Percentiles rank a stretch among this genome's conserved stretches.
These are phyloP conservation scores for Paramarasmius palmivorus DNA, from an alignment of 1,284 basidiomycete species.

Conservation along the genomic window DNA sequence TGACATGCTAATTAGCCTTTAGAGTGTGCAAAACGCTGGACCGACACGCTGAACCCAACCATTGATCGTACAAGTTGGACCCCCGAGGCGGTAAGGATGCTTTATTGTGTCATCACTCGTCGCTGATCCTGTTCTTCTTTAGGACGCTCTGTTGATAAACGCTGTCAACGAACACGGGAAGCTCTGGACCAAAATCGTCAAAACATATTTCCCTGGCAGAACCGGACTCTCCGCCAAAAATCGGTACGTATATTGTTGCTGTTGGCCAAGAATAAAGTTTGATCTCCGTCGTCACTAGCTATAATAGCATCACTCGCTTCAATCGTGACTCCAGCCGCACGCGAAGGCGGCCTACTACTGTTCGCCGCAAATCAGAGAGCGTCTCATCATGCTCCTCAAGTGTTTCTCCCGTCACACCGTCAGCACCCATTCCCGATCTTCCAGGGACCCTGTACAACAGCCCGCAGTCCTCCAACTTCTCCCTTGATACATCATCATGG, in stretches of 20 bases:
- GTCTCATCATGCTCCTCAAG: conserved; percentile 15
- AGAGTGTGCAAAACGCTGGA: conserved; percentile 64
- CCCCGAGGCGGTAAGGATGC: conserved; percentile 42
- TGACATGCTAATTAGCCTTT: conserved; percentile 18
- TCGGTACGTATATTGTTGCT: conserved; percentile 32
- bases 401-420: conserved; percentile 12
- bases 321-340: conserved; percentile 9
- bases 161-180: conserved; percentile 55
- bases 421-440: conserved; percentile 9
- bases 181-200: conserved; percentile 59
- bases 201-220: conserved; percentile 55
- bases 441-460: conserved; percentile 4
- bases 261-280: not conserved
- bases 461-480: conserved; percentile 2
- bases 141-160: conserved; percentile 52
- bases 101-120: conserved; percentile 6
- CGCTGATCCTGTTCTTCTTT: conserved; percentile 5
- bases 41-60: conserved; percentile 55
- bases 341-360: conserved; percentile 8
- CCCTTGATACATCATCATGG: conserved; percentile 1
- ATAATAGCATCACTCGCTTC: conserved; percentile 18
- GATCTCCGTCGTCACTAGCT: not conserved
- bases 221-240: conserved; percentile 61
- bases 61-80: conserved; percentile 60
- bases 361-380: conserved; percentile 13